phyloP scores from a whole-genome alignment of 805 yeast species.

The Myxozyma nipponensis region DNA sequence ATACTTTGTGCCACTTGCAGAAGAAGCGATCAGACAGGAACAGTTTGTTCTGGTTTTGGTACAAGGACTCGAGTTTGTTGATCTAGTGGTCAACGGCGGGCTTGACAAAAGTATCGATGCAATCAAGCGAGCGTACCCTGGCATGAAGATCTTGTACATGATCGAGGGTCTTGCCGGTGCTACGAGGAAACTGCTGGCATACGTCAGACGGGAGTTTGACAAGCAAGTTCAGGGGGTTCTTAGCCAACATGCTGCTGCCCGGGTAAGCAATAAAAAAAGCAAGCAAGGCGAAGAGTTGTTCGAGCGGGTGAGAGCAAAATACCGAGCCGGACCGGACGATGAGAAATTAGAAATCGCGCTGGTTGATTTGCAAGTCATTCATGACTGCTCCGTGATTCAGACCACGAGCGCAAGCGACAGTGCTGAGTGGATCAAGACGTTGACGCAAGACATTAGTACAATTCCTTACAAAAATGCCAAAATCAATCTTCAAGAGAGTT shows the following conservation, averaged over 20 bases:
- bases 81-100: constrained; percentile 10
- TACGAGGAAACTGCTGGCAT: constrained; percentile 4
- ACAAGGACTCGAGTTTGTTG: constrained; percentile 17
- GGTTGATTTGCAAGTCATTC: constrained; percentile 15
- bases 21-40: constrained; percentile 22
- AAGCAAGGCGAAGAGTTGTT: constrained; percentile 3
- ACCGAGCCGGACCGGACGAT: background rate
- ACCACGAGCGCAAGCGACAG: constrained; percentile 16
- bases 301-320: background rate
- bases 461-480: constrained; percentile 21
- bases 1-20: constrained; percentile 23
- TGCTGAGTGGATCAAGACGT: constrained; percentile 24
- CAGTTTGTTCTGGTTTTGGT: constrained; percentile 7
- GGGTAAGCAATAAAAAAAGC: background rate
- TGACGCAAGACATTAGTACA: constrained; percentile 25
- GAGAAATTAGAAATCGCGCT: constrained; percentile 20
- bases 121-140: constrained; percentile 6
- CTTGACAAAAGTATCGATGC: constrained; percentile 1
- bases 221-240: constrained; percentile 18
- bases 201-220: constrained; percentile 15
- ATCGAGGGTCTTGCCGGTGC: constrained; percentile 21
- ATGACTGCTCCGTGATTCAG: constrained; percentile 16
- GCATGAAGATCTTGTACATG: constrained; percentile 13
- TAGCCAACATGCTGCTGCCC: background rate
- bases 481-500: constrained; percentile 12